Base-by-base conservation (phyloP, 441 rosid genomes). In the Eruca vesicaria region DNA sequence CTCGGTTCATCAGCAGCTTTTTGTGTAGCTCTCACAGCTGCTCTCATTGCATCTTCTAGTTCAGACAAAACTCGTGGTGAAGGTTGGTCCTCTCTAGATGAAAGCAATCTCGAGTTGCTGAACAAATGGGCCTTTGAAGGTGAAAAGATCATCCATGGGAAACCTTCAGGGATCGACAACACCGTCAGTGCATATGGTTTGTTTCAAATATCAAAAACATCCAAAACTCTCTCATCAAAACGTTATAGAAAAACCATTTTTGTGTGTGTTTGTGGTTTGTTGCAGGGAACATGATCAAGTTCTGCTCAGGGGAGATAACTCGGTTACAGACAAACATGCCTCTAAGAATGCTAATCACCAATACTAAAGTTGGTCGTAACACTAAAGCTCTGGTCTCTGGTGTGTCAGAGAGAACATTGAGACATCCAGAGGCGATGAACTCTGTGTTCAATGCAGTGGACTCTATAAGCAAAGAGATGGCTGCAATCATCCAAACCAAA, bases 71-170 rank as follows among this genome's bases (percentile, higher is more conserved):
- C 65, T 55, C 35, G 6, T 31, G 80, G 80, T 59, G 79, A 63
- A 26, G 85, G 86, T 14, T 92, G 98, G 99, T 74, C 79, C 0
- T 59, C 31, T 0, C 90, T 84, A 19, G 80, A 75, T 59, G 97
- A 87, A 31, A 64, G 78, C 19, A 88, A 87, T 10, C 89, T 90
- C 3, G 94, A 89, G 9, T 82, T 91, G 81, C 68, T 95, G 71
- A 92, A 92, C 75, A 86, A 81, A 79, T 95, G 99, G 99, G 99
- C 98, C 75, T 88, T 87, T 45, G 96, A 88, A 87, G 98, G 99
- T 4, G 99, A 95, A 83, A 95, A 88, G 81, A 86, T 95, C 78
- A 83, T 93, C 74, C 99, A 95, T 75, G 99, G 99, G 81, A 91
- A 75, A 80, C 99, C 98, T 45, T 95, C 98, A 11, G 99, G 98